These are phyloP conservation scores for Torulaspora microellipsoides DNA, from an alignment of 805 yeast genomes.

Conservation along the genomic window DNA sequence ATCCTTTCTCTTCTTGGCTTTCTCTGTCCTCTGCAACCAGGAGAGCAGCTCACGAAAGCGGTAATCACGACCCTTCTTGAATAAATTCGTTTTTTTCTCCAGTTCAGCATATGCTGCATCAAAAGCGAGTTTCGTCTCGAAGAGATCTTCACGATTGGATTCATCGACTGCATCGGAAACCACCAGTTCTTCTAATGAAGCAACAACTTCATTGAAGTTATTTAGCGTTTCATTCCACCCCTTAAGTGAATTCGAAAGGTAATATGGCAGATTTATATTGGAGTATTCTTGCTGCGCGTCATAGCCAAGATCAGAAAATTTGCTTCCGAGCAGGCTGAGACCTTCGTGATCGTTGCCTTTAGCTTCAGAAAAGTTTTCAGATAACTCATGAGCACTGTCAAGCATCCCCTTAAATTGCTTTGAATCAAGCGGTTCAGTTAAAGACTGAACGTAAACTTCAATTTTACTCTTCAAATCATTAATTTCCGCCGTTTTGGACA, in stretches of 20 bases:
- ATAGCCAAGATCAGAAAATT: conserved; percentile 43
- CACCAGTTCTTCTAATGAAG: conserved; percentile 22
- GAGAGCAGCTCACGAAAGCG: conserved; percentile 32
- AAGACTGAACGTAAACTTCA: conserved; percentile 39
- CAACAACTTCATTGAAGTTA: conserved; percentile 14
- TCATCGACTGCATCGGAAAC: conserved; percentile 21
- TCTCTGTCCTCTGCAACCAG: conserved; percentile 20
- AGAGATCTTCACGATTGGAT: conserved; percentile 29
- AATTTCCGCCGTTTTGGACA: conserved; percentile 29
- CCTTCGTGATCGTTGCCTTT: conserved; percentile 45
- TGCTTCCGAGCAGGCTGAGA: conserved; percentile 39
- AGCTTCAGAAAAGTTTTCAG: conserved; percentile 42
- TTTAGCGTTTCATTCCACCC: conserved; percentile 13
- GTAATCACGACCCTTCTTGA: conserved; percentile 26
- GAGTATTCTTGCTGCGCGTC: conserved; percentile 51
- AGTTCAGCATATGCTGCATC: conserved; percentile 19
- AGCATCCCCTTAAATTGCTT: conserved; percentile 43
- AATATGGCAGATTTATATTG: conserved; percentile 37
- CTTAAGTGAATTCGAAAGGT: conserved; percentile 11
- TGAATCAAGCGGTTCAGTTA: conserved; percentile 44
- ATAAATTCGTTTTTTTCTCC: conserved; percentile 12
- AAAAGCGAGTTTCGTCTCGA: conserved; percentile 30
- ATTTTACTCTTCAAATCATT: conserved; percentile 31
- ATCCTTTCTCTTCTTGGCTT: conserved; percentile 28
- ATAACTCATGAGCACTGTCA: conserved; percentile 39